A percentile compares a stretch with the other conserved stretches of the same genome.
phyloP scores from a whole-genome alignment of 2,329 filamentous ascomycete genomes.

The Colletotrichum lupini region DNA sequence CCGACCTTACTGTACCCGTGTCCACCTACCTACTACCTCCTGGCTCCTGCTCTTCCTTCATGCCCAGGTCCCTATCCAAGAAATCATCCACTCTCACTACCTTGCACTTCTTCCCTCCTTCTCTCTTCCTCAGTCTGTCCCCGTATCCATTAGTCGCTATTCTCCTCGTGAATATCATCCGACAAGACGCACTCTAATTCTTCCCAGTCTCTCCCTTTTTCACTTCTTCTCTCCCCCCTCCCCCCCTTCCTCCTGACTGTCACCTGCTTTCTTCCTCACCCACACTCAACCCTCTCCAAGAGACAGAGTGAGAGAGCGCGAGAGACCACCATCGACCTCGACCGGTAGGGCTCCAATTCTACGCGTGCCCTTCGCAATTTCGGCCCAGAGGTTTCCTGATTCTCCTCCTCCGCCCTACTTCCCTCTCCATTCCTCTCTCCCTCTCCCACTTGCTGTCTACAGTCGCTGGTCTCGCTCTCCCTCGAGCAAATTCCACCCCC shows the following conservation, averaged over 20 bases:
- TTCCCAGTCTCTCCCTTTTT: slow-evolving; percentile 27
- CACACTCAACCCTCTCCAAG: neutral
- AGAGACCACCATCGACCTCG: slow-evolving; percentile 24
- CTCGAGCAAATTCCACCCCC: slow-evolving; percentile 12
- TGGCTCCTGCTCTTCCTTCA: slow-evolving; percentile 14
- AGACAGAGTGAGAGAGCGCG: slow-evolving; percentile 13
- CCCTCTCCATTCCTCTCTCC: slow-evolving; percentile 30
- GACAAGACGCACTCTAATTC: slow-evolving; percentile 37
- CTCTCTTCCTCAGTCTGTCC: slow-evolving; percentile 16
- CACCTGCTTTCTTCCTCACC: slow-evolving; percentile 26
- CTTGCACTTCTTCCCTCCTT: slow-evolving; percentile 37
- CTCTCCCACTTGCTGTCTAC: slow-evolving; percentile 23
- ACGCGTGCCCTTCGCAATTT: slow-evolving; percentile 26
- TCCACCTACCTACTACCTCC: slow-evolving; percentile 19
- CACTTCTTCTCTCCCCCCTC: slow-evolving; percentile 20
- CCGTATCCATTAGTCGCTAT: slow-evolving; percentile 31
- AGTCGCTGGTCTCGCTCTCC: slow-evolving; percentile 30
- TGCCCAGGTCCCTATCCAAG: slow-evolving; percentile 17
- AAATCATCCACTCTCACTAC: slow-evolving; percentile 32
- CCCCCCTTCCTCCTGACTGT: slow-evolving; percentile 38
- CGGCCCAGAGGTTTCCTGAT: slow-evolving; percentile 18
- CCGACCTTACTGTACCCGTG: slow-evolving; percentile 19
- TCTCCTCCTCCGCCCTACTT: slow-evolving; percentile 12
- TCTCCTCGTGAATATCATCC: slow-evolving; percentile 35
- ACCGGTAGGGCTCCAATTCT: slow-evolving; percentile 26